Evolutionary conservation across 1,284 basidiomycete genomes (phyloP).

Genomic region (Leccinum huronense): DNA sequence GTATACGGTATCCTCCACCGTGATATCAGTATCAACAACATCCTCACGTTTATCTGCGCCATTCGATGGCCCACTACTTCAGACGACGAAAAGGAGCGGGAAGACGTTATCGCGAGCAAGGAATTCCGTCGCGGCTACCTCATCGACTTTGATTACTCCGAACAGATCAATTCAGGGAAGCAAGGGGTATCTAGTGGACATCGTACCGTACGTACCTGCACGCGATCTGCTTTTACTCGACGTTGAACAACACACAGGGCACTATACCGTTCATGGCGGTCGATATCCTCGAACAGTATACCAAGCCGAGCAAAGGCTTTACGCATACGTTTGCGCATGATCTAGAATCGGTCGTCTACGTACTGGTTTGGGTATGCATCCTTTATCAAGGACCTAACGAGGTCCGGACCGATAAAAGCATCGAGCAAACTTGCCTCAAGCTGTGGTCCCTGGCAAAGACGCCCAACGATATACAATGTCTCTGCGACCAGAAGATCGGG

Average conservation of each 20-base stretch:
- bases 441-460: background rate
- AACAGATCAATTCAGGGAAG: background rate
- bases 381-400: background rate
- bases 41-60: background rate
- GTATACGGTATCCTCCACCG: background rate
- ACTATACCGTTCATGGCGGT: background rate
- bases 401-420: background rate
- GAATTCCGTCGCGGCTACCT: background rate
- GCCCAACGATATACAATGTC: background rate
- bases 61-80: background rate
- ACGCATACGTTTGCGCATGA: background rate
- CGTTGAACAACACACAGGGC: background rate
- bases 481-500: background rate
- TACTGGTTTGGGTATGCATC: background rate
- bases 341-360: background rate
- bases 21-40: conserved; percentile 1
- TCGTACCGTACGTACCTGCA: background rate
- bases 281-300: background rate
- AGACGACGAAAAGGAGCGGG: background rate
- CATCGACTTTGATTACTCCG: background rate
- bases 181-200: background rate
- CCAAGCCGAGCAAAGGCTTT: background rate
- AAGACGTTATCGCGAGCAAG: background rate
- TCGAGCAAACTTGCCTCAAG: background rate
- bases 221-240: background rate